Evolutionary conservation across 2,329 filamentous ascomycete genomes (phyloP).

Genomic region (Neonectria punicea): DNA sequence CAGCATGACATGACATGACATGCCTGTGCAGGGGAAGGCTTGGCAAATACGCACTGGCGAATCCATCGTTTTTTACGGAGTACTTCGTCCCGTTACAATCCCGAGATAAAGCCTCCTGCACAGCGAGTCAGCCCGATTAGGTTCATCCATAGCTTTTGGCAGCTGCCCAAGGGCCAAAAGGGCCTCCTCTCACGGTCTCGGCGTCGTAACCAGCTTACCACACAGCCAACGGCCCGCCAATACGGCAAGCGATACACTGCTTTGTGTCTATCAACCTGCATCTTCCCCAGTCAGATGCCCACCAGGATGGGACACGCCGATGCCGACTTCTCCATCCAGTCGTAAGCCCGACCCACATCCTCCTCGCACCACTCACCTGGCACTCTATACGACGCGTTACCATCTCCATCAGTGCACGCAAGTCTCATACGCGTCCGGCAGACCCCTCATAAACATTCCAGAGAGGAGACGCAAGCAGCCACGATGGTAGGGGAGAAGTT

Average conservation of each 20-base stretch:
- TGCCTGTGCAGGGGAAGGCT: slow-evolving; percentile 14
- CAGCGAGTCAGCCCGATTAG: slow-evolving; percentile 8
- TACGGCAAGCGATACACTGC: slow-evolving; percentile 2
- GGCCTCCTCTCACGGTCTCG: neutral
- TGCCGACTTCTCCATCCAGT: slow-evolving; percentile 13
- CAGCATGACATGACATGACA: slow-evolving; percentile 23
- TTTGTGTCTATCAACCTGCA: slow-evolving; percentile 2
- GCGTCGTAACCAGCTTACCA: slow-evolving; percentile 4
- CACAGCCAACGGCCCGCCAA: slow-evolving; percentile 9
- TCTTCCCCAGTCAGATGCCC: slow-evolving; percentile 16
- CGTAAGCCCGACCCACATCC: slow-evolving; percentile 18
- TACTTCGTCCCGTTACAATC: slow-evolving; percentile 10
- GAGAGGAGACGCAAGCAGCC: slow-evolving; percentile 1
- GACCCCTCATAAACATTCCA: neutral
- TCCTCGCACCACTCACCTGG: slow-evolving; percentile 13
- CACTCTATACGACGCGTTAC: slow-evolving; percentile 18
- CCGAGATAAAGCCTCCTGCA: neutral
- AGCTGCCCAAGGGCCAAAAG: neutral
- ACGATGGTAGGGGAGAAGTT: neutral
- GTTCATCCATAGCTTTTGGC: slow-evolving; percentile 1
- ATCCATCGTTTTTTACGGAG: slow-evolving; percentile 5
- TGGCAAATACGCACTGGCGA: neutral
- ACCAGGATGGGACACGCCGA: slow-evolving; percentile 7
- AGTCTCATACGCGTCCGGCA: slow-evolving; percentile 22
- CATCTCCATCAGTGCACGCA: slow-evolving; percentile 18